A percentile compares a stretch with the other conserved stretches of the same genome.
These are phyloP conservation scores for Termitomyces sp. DNA, from an alignment of 768 basidiomycete species.

Conservation along the genomic window DNA sequence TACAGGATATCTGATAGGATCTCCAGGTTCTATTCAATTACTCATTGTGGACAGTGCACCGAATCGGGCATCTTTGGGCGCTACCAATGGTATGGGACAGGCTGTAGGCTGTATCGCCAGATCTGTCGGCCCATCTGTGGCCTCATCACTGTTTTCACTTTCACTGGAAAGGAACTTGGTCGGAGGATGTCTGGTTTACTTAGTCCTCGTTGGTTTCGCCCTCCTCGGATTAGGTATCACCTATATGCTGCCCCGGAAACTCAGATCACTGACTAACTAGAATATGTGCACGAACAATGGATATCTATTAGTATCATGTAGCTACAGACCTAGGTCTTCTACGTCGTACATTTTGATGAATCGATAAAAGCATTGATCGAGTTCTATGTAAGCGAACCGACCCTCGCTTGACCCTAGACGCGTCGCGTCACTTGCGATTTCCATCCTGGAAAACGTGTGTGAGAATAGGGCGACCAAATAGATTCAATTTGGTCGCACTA, in stretches of 20 bases:
- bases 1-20: neutral
- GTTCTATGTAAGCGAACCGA: no score
- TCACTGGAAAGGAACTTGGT: constrained; percentile 33
- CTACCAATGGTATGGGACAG: constrained; percentile 56
- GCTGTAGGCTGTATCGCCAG: constrained; percentile 46
- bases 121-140: constrained; percentile 35
- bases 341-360: neutral
- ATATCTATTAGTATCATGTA: no score
- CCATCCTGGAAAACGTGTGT: no score
- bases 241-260: constrained; percentile 14
- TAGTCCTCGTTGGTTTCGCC: constrained; percentile 21
- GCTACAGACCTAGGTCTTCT: no score
- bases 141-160: constrained; percentile 41
- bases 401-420: no score
- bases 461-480: no score
- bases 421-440: no score
- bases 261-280: constrained; percentile 3
- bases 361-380: no score
- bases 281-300: neutral
- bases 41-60: constrained; percentile 44
- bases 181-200: constrained; percentile 35
- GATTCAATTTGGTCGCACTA: no score
- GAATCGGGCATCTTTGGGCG: constrained; percentile 40
- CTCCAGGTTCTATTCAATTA: constrained; percentile 46
- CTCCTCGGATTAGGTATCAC: constrained; percentile 14